These are phyloP conservation scores for Fusarium pseudocircinatum DNA, from an alignment of 2,329 filamentous ascomycete genomes.

Conservation along the genomic window DNA sequence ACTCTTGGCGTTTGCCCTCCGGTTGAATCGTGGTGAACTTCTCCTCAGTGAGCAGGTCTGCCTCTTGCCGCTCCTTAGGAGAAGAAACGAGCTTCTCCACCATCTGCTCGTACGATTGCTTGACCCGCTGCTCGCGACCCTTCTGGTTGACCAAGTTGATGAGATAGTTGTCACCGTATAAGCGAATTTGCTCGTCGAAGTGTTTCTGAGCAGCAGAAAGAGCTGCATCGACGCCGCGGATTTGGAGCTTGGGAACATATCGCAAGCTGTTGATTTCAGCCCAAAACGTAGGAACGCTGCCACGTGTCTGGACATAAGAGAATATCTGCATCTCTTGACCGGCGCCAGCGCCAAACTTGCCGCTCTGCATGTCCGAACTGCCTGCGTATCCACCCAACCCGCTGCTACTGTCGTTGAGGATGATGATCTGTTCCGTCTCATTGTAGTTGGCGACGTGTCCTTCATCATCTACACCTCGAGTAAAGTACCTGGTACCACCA, in stretches of 20 bases:
- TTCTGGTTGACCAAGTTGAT: constrained; percentile 98
- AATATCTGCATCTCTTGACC: constrained; percentile 86
- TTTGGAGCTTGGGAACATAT: constrained; percentile 90
- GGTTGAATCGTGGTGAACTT: constrained; percentile 83
- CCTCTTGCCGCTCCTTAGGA: constrained; percentile 71
- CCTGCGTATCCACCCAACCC: constrained; percentile 84
- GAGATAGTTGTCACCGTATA: constrained; percentile 97
- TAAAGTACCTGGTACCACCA: constrained; percentile 93
- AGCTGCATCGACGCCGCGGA: constrained; percentile 85
- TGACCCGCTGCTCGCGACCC: constrained; percentile 87
- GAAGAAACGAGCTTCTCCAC: constrained; percentile 78
- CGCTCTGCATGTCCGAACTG: constrained; percentile 78
- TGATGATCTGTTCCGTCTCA: constrained; percentile 92
- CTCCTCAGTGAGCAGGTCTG: constrained; percentile 75
- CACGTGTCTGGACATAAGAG: constrained; percentile 95
- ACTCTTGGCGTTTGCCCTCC: constrained; percentile 66
- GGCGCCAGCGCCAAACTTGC: constrained; percentile 66
- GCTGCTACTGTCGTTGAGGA: constrained; percentile 83
- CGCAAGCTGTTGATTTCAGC: constrained; percentile 92
- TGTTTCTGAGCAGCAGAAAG: constrained; percentile 82
- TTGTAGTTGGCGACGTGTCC: constrained; percentile 99
- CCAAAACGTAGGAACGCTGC: constrained; percentile 96
- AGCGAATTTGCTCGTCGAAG: constrained; percentile 89
- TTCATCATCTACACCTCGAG: constrained; percentile 89
- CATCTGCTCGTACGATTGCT: constrained; percentile 93